A percentile compares a stretch with the other conserved stretches of the same genome.
phyloP scores from a whole-genome alignment of 2,329 filamentous ascomycete species.

The Colletotrichum gigasporum region DNA sequence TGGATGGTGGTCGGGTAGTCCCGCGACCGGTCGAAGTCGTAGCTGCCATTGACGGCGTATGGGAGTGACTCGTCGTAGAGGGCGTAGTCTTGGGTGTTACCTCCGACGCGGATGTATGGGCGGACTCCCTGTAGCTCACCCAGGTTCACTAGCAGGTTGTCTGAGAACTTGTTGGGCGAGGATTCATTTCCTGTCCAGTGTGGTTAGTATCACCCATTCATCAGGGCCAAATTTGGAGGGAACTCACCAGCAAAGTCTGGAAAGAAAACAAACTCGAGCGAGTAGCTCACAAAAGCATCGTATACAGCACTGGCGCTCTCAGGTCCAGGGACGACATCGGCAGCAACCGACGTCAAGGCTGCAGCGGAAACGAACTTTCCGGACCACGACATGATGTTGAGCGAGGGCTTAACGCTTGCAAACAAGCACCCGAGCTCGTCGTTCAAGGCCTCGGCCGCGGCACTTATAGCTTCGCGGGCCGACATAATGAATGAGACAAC shows the following conservation, averaged over 20 bases:
- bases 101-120: conserved; percentile 70
- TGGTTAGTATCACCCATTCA: not conserved
- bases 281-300: conserved; percentile 60
- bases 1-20: conserved; percentile 70
- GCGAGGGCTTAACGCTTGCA: not conserved
- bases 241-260: conserved; percentile 57
- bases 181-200: conserved; percentile 56
- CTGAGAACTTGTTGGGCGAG: conserved; percentile 66
- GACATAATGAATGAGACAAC: conserved; percentile 11
- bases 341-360: not conserved
- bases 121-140: conserved; percentile 62
- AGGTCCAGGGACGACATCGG: conserved; percentile 8
- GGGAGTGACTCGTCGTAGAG: conserved; percentile 64
- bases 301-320: conserved; percentile 19
- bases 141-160: conserved; percentile 68
- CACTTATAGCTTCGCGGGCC: not conserved
- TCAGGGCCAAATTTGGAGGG: not conserved
- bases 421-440: conserved; percentile 20
- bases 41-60: conserved; percentile 60
- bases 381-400: not conserved
- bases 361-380: not conserved
- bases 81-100: conserved; percentile 74
- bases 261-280: conserved; percentile 61
- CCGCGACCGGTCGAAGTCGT: conserved; percentile 56
- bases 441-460: not conserved